These are phyloP conservation scores for Irpex rosettiformis DNA, from an alignment of 1,284 basidiomycete genomes.

Conservation along the genomic window DNA sequence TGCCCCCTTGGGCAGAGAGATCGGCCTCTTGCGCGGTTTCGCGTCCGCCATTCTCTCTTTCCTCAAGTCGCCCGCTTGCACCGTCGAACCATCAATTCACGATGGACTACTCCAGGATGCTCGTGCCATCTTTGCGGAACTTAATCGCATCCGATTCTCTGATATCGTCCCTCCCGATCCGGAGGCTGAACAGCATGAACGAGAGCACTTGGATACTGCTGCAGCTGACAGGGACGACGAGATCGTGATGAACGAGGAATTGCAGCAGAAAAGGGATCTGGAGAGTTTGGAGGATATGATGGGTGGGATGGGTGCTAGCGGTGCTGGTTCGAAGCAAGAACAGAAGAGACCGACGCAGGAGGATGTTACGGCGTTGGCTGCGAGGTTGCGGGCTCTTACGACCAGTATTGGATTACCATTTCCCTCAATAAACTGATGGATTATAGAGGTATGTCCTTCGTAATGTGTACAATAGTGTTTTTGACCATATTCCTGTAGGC, in stretches of 20 bases:
- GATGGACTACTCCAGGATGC: conserved; percentile 33
- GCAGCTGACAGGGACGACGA: conserved; percentile 20
- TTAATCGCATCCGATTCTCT: conserved; percentile 57
- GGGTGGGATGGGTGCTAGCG: conserved; percentile 36
- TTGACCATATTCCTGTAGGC: too few relatives aligned
- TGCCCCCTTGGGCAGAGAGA: conserved; percentile 66
- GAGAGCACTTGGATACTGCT: conserved; percentile 50
- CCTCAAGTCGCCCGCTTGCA: conserved; percentile 29
- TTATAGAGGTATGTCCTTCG: background rate
- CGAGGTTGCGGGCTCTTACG: conserved; percentile 35
- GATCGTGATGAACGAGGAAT: conserved; percentile 34
- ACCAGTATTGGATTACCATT: conserved; percentile 28
- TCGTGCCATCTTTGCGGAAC: conserved; percentile 45
- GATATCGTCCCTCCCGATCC: conserved; percentile 68
- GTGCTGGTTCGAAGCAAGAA: conserved; percentile 3
- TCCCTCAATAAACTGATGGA: background rate
- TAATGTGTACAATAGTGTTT: too few relatives aligned
- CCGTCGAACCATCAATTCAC: background rate
- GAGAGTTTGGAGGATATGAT: conserved; percentile 58
- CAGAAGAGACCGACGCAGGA: conserved; percentile 37
- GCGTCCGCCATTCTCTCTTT: conserved; percentile 58
- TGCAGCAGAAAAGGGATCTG: conserved; percentile 43
- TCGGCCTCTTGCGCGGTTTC: conserved; percentile 70
- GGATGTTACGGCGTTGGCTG: conserved; percentile 40
- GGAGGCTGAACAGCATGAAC: conserved; percentile 70